Evolutionary conservation across 805 yeast species (phyloP), one percentile per base, ranked within the genome.

Genomic region (Nakazawaea populi): DNA sequence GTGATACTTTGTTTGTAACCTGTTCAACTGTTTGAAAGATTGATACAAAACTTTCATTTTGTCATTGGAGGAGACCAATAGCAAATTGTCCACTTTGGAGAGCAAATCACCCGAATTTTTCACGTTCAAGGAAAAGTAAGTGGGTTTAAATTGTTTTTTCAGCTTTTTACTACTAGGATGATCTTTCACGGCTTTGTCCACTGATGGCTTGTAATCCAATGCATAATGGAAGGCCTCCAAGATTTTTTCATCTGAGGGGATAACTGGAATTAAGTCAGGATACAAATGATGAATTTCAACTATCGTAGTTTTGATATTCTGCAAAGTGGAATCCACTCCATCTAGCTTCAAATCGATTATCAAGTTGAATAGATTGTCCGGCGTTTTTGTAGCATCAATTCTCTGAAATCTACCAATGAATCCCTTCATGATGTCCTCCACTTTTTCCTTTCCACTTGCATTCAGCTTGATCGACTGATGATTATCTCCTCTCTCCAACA

Each of bases 381-480:
- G 96, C 3, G 61, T 64, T 11, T 54, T 63, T 0, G 55, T 49
- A 1, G 68, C 52, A 52, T 77, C 68, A 2, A 88, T 74, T 0
- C 81, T 79, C 60, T 89, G 87, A 59, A 84, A 88, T 51, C 94
- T 69, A 5, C 72, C 72, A 44, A 87, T 70, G 60, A 92, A 91
- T 0, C 91, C 89, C 32, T 70, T 69, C 88, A 92, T 81, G 34
- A 94, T 84, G 24, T 73, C 76, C 35, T 71, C 66, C 0, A 87
- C 82, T 47, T 74, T 71, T 14, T 66, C 65, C 4, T 71, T 70
- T 8, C 83, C 81, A 50, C 76, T 73, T 3, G 66, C 60, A 0
- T 60, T 63, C 4, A 72, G 74, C 56, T 85, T 82, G 38, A 94
- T 87, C 1, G 91, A 81, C 63, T 87, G 96, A 63, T 94, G 99